Base-by-base conservation (phyloP, 805 yeast species). In the Metschnikowia bowlesiae region DNA sequence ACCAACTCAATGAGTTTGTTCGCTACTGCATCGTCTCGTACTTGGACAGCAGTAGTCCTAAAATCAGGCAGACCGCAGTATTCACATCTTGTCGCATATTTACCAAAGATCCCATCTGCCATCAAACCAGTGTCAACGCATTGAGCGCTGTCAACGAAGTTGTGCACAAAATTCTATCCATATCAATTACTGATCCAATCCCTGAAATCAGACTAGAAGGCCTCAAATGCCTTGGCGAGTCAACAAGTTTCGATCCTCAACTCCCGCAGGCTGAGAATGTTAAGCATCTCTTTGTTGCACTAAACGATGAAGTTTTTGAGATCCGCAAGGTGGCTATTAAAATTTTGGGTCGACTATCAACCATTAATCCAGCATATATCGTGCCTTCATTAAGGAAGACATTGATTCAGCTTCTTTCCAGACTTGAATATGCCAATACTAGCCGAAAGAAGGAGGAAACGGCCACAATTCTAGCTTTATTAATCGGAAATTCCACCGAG, bases 231-330 rank as follows among this genome's bases (percentile, higher is more conserved):
- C 71, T 95, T 36, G 71, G 67, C 8, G 62, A 66, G 32, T 87
- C 87, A 35, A 79, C 83, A 2, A 78, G 78, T 51, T 87, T 92
- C 64, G 97, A 94, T 61, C 88, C 96, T 0, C 98, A 94, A 61
- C 68, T 94, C 32, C 89, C 97, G 0, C 98, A 94, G 65, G 95
- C 97, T 0, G 96, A 88, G 52, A 91, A 90, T 64, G 92, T 91
- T 32, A 76, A 89, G 48, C 68, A 91, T 11, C 72, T 94, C 22
- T 89, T 92, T 60, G 87, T 91, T 74, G 92, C 97, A 0, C 71
- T 92, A 50, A 88, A 94, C 62, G 99, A 94, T 68, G 98, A 92
- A 66, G 80, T 80, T 2, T 94, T 94, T 62, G 83, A 82, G 9
- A 86, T 94, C 9, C 79, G 96, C 49, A 83, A 87, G 59, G 86